Base-by-base conservation (phyloP, 2,329 filamentous ascomycete genomes). In the Ophiostoma montium region DNA sequence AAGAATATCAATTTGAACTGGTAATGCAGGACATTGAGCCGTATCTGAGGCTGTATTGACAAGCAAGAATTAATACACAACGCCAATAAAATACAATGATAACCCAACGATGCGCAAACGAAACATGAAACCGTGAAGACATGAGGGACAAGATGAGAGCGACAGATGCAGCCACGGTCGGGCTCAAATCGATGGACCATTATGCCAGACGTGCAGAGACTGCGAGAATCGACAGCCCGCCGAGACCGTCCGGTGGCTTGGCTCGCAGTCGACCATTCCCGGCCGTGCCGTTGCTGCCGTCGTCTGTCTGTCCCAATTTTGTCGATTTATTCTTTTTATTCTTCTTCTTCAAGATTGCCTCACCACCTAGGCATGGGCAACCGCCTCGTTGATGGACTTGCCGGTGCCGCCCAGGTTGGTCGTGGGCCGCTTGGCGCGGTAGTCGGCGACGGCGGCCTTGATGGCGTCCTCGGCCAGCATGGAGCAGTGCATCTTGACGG, bases 381-480 rank as follows among this genome's bases (percentile, higher is more conserved):
- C 53, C 15, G 55, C 52, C 35, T 53, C 46, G 10, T 38, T 33
- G 35, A 57, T 49, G 35, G 55, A 46, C 55, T 57, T 56, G 54
- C 50, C 50, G n/a, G 84, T 89, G 57, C 86, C 86, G 49, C 82
- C 80, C 11, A 95, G 75, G 62, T 89, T 79, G 35, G 87, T 94
- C 54, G 83, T 80, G 52, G 86, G 86, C 69, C 94, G 92, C 75
- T 94, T 92, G 62, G 80, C 85, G 70, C 90, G 86, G 71, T 92
- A 94, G 66, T 94, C 86, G 55, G 79, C 82, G 62, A 94, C 92
- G 57, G 87, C 87, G 35, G 84, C 87, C 68, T 92, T 92, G 75
- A 94, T 94, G 55, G 86, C 87, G 62, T 94, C 86, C 65, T 94
- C 87, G 13, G 87, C 87, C 57, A 94, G 75, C 84, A 94, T 92